These are phyloP conservation scores for Metarhizium anisopliae DNA, from an alignment of 2,329 filamentous ascomycete species.

Conservation along the genomic window DNA sequence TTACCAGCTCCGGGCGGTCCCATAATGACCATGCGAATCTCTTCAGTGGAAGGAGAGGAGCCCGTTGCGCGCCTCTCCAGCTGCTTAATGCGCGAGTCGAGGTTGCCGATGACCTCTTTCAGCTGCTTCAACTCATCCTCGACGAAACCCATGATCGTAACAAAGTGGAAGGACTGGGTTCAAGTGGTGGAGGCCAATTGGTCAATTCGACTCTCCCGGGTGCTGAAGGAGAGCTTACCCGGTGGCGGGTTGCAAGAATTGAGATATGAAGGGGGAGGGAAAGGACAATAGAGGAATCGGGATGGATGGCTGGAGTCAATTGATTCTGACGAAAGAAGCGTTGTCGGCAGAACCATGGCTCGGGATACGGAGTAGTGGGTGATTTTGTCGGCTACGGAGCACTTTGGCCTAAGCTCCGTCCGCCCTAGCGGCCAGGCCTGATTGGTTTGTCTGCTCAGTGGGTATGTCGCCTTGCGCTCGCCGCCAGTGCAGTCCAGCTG, in stretches of 20 bases:
- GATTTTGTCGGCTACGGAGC: not conserved
- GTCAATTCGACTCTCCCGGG: no score
- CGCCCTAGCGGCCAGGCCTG: not conserved
- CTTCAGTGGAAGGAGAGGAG: constrained; percentile 42
- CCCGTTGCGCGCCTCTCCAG: constrained; percentile 67
- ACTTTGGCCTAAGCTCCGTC: not conserved
- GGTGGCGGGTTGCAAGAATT: not conserved
- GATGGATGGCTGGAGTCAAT: not conserved
- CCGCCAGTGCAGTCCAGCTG: no score
- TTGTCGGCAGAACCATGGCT: not conserved
- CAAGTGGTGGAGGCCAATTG: constrained; percentile 7
- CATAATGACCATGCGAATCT: constrained; percentile 94
- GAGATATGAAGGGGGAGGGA: not conserved
- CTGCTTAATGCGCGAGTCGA: constrained; percentile 78
- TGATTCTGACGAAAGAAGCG: constrained; percentile 1
- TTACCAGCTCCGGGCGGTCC: constrained; percentile 93
- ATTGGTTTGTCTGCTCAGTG: constrained; percentile 1
- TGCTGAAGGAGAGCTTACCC: not conserved
- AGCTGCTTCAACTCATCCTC: constrained; percentile 79
- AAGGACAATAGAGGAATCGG: not conserved
- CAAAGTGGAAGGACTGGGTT: constrained; percentile 7
- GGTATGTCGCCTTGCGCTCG: no score
- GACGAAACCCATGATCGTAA: constrained; percentile 72
- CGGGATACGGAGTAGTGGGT: not conserved
- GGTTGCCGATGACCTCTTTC: constrained; percentile 71